Conservation (phyloP, 2,329 filamentous ascomycete genomes). For the Stagonosporopsis tanaceti region DNA sequence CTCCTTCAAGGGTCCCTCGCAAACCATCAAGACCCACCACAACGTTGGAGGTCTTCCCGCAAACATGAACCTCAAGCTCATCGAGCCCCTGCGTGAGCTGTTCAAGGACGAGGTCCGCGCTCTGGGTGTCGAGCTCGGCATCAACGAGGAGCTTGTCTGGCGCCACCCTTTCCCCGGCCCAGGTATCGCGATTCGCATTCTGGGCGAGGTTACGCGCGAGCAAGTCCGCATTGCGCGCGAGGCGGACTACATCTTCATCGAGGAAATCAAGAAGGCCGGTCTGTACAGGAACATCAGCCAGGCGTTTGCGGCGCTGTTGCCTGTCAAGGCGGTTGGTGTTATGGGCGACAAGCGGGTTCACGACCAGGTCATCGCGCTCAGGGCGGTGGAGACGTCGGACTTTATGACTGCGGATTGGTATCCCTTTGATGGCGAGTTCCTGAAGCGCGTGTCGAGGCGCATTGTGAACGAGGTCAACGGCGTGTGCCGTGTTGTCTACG, state of each 20-base stretch:
- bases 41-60: constrained; percentile 74
- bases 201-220: constrained; percentile 84
- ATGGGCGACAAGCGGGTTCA: constrained; percentile 75
- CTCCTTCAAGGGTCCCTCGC: constrained; percentile 75
- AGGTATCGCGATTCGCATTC: constrained; percentile 78
- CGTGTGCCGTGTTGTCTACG: constrained; percentile 74
- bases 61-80: constrained; percentile 71
- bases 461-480: constrained; percentile 81
- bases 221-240: constrained; percentile 80
- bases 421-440: constrained; percentile 69
- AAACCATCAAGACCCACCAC: constrained; percentile 78
- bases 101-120: constrained; percentile 85
- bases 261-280: constrained; percentile 75
- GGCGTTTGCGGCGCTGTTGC: constrained; percentile 73
- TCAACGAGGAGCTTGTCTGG: constrained; percentile 78
- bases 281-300: constrained; percentile 76
- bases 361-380: constrained; percentile 67
- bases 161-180: constrained; percentile 81
- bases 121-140: constrained; percentile 73
- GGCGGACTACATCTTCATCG: constrained; percentile 81
- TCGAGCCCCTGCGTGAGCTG: constrained; percentile 80
- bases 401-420: constrained; percentile 81
- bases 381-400: constrained; percentile 70
- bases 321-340: constrained; percentile 71
- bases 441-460: constrained; percentile 69